Base-by-base conservation (phyloP, 176 grass and related monocot genomes). In the Puccinellia tenuiflora region DNA sequence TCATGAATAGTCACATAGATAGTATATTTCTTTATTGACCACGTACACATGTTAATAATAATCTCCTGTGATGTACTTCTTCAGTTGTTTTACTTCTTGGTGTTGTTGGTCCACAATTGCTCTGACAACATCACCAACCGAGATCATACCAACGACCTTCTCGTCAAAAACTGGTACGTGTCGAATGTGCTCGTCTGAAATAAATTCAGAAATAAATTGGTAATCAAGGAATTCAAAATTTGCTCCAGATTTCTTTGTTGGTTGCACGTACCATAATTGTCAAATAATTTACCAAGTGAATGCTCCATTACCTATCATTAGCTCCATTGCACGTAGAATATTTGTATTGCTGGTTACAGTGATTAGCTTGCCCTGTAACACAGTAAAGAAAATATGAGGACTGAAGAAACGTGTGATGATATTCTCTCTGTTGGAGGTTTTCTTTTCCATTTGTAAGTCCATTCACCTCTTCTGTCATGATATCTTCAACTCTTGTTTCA, bases 391-490 rank as follows among this genome's bases (percentile, higher is more conserved):
- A 75, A 78, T 30, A 61, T 87, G 28, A 86, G 61, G 26, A 47
- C 6, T 20, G 75, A 77, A 28, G 21, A 50, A 21, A 40, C 78
- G 50, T 7, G 50, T 45, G 20, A 29, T 72, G 56, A 66, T 38
- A 69, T 35, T 28, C 35, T 74, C 30, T 71, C 5, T 46, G 4
- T 45, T 22, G 81, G 33, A 46, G 5, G 18, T 56, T 46, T 37
- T n/a, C 52, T 39, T 42, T 46, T 42, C 46, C 38, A 61, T 31
- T 8, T 48, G 33, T 13, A 24, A 61, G 22, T 69, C 15, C 34
- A 17, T 86, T 88, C 80, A 96, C 93, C 91, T 98, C 89, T 48
- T 98, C 78, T 16, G 96, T 98, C 96, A 98, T 98, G 76, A 98
- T 93, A 37, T 98, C 89, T 39, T 62, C 68, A 53, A 98, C 91